Base-by-base conservation (phyloP, 2,329 filamentous ascomycete species). In the Whalleya microplaca region DNA sequence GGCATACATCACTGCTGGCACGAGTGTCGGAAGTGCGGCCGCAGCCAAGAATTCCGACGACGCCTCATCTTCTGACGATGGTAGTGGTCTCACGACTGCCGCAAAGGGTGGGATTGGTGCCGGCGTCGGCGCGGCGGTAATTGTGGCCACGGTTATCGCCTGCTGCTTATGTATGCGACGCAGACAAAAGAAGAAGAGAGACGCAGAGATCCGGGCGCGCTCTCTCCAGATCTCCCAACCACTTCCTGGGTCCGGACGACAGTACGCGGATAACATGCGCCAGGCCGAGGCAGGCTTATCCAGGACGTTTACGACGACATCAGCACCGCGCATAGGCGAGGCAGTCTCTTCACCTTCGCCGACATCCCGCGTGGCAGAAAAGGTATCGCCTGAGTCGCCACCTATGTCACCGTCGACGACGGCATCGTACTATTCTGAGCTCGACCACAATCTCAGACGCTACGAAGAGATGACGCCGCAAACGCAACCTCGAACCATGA, bases 391-490 rank as follows among this genome's bases (percentile, higher is more conserved):
- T n/a, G n/a, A n/a, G n/a, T 64, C 65, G 0, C 42, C 58, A 16
- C 53, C 54, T 3, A 63, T 66, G 40, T 65, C 65, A 20, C 60
- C 60, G 8, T 54, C 58, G 16, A 49, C 50, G 27, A 29, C 32
- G 6, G 50, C 44, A 6, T 66, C 62, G n/a, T 69, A 67, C n/a
- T 58, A 53, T 21, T 58, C 57, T 19, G 65, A 68, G 29, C 73
- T 84, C 43, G 81, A 85, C 62, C 73, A 79, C 65, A 78, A 78
- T 57, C 77, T 80, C 2, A 76, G 79, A 56, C 76, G 81, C 42
- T 85, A 85, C 61, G 83, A 85, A 68, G 83, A 85, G 60, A 82
- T 84, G 81, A 64, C 81, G 20, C 81, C 81, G 23, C 73, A 81
- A 44, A 74, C 78, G 56, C 75, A 78, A 45, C 83, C 83, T 10